A percentile compares a stretch with the other conserved stretches of the same genome.
phyloP scores from a whole-genome alignment of 345 rosid species.

The Linum usitatissimum region DNA sequence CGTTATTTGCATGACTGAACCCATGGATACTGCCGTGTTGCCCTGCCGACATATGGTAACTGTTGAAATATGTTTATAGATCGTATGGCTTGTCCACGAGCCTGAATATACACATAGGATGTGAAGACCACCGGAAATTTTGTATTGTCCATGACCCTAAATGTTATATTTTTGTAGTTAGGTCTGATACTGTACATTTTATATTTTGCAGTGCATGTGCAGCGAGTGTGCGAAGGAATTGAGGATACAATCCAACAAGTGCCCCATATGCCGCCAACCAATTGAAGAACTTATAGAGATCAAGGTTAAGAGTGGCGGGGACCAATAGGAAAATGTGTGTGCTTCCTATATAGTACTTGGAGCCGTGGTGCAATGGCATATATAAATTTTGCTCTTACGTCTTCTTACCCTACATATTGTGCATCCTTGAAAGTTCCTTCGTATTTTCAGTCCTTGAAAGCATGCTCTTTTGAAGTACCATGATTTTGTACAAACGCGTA shows the following conservation, averaged over 20 bases:
- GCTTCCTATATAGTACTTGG: background rate
- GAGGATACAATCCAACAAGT: slow-evolving; percentile 71
- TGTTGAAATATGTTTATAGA: slow-evolving; percentile 2
- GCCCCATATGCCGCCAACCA: slow-evolving; percentile 87
- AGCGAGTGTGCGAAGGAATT: slow-evolving; percentile 51
- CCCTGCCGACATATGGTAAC: slow-evolving; percentile 95
- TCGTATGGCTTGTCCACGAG: no score
- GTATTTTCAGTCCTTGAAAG: no score
- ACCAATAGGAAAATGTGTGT: background rate
- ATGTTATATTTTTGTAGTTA: background rate
- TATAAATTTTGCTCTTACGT: background rate
- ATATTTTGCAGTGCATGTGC: slow-evolving; percentile 23
- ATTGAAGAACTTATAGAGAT: slow-evolving; percentile 68
- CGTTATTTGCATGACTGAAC: slow-evolving; percentile 89
- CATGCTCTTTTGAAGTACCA: no score
- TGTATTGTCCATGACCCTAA: no score
- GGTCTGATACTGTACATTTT: background rate
- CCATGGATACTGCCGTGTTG: slow-evolving; percentile 71
- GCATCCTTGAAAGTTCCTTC: no score
- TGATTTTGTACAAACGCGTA: no score
- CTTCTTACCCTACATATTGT: no score
- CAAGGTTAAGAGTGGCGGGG: slow-evolving; percentile 33
- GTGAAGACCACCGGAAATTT: no score
- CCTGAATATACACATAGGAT: no score
- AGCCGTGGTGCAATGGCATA: background rate